These are phyloP conservation scores for Penicillium coprophilum DNA, from an alignment of 495 filamentous ascomycete species.

Conservation along the genomic window DNA sequence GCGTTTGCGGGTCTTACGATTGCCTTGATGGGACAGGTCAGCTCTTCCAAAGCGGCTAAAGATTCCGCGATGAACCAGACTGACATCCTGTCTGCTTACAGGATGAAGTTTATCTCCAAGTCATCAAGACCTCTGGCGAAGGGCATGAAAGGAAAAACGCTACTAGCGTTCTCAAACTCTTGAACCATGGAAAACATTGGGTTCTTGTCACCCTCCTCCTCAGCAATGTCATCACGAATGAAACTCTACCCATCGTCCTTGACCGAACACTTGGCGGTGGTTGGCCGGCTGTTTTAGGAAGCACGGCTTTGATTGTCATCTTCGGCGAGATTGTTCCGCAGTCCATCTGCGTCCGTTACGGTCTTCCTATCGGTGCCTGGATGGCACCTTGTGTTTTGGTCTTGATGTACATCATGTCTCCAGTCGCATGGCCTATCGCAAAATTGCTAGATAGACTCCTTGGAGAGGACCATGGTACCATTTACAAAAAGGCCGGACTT, in stretches of 20 bases:
- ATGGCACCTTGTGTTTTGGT: slow-evolving; percentile 85
- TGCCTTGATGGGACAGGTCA: slow-evolving; percentile 61
- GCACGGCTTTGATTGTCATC: slow-evolving; percentile 93
- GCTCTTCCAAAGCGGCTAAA: slow-evolving; percentile 18
- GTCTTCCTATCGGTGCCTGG: slow-evolving; percentile 91
- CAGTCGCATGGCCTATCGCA: slow-evolving; percentile 84
- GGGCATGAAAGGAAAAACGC: slow-evolving; percentile 78
- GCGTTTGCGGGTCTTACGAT: slow-evolving; percentile 97
- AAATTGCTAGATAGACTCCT: slow-evolving; percentile 86
- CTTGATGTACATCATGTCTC: slow-evolving; percentile 89
- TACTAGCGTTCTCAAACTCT: slow-evolving; percentile 69
- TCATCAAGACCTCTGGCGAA: slow-evolving; percentile 84
- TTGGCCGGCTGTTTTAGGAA: slow-evolving; percentile 89
- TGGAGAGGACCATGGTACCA: slow-evolving; percentile 88
- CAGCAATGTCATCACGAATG: slow-evolving; percentile 97
- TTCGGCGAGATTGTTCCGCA: slow-evolving; percentile 97
- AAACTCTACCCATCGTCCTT: slow-evolving; percentile 91
- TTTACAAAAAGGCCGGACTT: slow-evolving; percentile 93
- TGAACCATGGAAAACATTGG: slow-evolving; percentile 95
- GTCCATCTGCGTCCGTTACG: slow-evolving; percentile 94
- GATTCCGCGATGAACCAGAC: background rate
- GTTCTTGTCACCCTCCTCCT: slow-evolving; percentile 94
- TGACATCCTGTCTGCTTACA: slow-evolving; percentile 35
- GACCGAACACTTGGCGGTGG: slow-evolving; percentile 93
- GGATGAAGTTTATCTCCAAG: slow-evolving; percentile 96